Evolutionary conservation across 768 basidiomycete genomes (phyloP).

Genomic region (Lentinula edodes): DNA sequence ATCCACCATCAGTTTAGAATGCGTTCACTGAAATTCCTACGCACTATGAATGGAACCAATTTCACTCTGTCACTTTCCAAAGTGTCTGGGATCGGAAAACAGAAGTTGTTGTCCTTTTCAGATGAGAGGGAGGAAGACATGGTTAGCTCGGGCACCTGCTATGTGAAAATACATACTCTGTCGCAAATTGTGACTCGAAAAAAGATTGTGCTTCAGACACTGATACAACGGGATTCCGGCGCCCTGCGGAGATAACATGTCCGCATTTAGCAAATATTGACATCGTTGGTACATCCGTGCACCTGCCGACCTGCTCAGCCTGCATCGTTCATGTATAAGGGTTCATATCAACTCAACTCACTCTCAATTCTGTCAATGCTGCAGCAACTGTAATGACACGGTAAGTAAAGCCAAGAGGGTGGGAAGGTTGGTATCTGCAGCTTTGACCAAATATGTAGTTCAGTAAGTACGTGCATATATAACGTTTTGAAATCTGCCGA

Average conservation of each 20-base stretch:
- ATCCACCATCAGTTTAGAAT: background rate
- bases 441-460: background rate
- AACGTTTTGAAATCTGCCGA: background rate
- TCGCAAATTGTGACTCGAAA: background rate
- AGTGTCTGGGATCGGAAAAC: slow-evolving; percentile 6
- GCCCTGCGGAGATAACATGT: background rate
- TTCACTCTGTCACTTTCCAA: slow-evolving; percentile 4
- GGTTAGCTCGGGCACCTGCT: background rate
- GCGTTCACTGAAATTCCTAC: background rate
- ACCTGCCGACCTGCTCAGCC: too few species aligned
- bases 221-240: background rate
- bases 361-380: too few species aligned
- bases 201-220: too few species aligned
- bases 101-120: slow-evolving; percentile 6
- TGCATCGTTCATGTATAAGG: too few species aligned
- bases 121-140: background rate
- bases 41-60: slow-evolving; percentile 7
- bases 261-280: too few species aligned
- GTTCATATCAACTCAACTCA: too few species aligned
- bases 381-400: too few species aligned
- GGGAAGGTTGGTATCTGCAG: too few species aligned
- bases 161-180: background rate
- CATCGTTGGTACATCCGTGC: too few species aligned
- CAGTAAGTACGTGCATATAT: background rate
- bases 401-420: too few species aligned